phyloP scores from a whole-genome alignment of 768 basidiomycete genomes.

The Boletus vinaceobasis region DNA sequence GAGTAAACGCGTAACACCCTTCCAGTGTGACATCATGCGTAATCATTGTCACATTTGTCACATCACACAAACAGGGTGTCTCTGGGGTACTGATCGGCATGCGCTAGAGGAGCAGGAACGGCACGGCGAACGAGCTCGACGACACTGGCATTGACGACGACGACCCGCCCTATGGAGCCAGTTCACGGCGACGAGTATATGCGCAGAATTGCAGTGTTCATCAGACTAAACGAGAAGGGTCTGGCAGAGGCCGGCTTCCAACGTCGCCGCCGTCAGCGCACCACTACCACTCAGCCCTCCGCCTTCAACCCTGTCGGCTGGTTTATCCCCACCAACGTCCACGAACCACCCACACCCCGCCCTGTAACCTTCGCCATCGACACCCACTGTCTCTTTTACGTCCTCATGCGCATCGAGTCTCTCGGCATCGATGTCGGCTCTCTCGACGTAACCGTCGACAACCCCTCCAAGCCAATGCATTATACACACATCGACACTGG shows the following conservation, averaged over 20 bases:
- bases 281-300: slow-evolving; percentile 34
- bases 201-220: slow-evolving; percentile 63
- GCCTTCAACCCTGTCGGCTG: slow-evolving; percentile 62
- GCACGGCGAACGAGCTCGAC: slow-evolving; percentile 11
- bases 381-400: slow-evolving; percentile 82
- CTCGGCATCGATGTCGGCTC: slow-evolving; percentile 73
- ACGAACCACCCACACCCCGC: slow-evolving; percentile 38
- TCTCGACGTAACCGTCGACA: slow-evolving; percentile 72
- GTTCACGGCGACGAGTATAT: slow-evolving; percentile 77
- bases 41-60: slow-evolving; percentile 22
- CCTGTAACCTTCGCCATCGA: slow-evolving; percentile 69
- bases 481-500: slow-evolving; percentile 55
- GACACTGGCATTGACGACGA: slow-evolving; percentile 4
- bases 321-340: slow-evolving; percentile 37
- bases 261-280: slow-evolving; percentile 42
- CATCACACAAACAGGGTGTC: slow-evolving; percentile 16
- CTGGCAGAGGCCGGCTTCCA: slow-evolving; percentile 65
- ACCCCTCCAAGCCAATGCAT: slow-evolving; percentile 73
- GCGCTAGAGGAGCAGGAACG: slow-evolving; percentile 19
- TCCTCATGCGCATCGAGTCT: slow-evolving; percentile 83
- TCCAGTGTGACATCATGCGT: slow-evolving; percentile 21
- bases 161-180: slow-evolving; percentile 38
- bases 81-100: slow-evolving; percentile 21
- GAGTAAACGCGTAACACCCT: slow-evolving; percentile 10
- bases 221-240: slow-evolving; percentile 66